These are phyloP conservation scores for Phaffia australis DNA, from an alignment of 768 basidiomycete genomes.

Conservation along the genomic window DNA sequence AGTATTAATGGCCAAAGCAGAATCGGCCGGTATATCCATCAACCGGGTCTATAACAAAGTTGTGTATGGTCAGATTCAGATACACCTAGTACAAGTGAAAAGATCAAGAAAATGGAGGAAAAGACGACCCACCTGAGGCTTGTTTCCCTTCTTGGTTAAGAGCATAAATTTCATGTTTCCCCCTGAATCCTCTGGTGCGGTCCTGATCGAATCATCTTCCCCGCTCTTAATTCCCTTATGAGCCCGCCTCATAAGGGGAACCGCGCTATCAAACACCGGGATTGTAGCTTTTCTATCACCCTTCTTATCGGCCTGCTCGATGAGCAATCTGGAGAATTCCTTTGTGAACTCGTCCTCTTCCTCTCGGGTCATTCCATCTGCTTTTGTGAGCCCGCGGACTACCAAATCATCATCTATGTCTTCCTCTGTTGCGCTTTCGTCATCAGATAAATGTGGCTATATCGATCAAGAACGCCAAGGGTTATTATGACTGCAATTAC, in stretches of 20 bases:
- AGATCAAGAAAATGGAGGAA: not conserved
- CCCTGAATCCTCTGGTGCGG: constrained; percentile 22
- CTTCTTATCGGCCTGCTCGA: constrained; percentile 76
- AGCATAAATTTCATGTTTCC: constrained; percentile 81
- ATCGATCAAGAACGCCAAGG: no score
- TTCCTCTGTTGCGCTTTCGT: constrained; percentile 56
- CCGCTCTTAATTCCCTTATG: constrained; percentile 45
- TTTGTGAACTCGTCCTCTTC: constrained; percentile 69
- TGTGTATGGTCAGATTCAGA: not conserved
- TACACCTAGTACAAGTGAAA: not conserved
- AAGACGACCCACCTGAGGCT: constrained; percentile 58
- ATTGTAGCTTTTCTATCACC: constrained; percentile 76
- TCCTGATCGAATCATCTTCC: constrained; percentile 36
- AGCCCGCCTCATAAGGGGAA: constrained; percentile 43
- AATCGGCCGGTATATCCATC: constrained; percentile 75
- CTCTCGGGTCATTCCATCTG: constrained; percentile 15
- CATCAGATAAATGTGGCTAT: not conserved
- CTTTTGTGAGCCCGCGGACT: constrained; percentile 18
- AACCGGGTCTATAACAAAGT: constrained; percentile 54
- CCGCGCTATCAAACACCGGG: constrained; percentile 82
- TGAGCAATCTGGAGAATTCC: constrained; percentile 89
- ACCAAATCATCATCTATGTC: constrained; percentile 53
- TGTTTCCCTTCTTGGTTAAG: constrained; percentile 84
- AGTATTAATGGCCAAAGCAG: constrained; percentile 80
- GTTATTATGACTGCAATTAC: no score